Percentiles rank a stretch among this genome's conserved stretches.
These are phyloP conservation scores for Salix suchowensis DNA, from an alignment of 345 rosid species.

Conservation along the genomic window DNA sequence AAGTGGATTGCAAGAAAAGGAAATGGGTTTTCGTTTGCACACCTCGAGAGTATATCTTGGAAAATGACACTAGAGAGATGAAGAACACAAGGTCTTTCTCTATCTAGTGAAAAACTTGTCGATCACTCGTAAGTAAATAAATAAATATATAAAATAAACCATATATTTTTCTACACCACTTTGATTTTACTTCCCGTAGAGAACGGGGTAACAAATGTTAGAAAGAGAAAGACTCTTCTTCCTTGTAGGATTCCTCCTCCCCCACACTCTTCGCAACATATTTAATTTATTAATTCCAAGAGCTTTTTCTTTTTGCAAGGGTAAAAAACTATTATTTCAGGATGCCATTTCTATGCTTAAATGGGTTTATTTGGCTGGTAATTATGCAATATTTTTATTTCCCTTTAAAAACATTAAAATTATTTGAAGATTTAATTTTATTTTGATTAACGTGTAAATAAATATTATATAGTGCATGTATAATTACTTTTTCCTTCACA, in stretches of 20 bases:
- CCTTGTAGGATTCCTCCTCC: conserved; percentile 33
- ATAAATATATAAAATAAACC: background rate
- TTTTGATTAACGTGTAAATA: no score
- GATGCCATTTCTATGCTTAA: background rate
- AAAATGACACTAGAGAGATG: conserved; percentile 52
- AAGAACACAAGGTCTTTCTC: conserved; percentile 33
- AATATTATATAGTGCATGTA: no score
- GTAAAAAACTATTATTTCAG: background rate
- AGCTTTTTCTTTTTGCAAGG: background rate
- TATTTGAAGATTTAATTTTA: no score
- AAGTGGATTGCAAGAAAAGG: conserved; percentile 23
- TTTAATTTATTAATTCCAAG: background rate
- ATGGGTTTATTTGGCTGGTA: background rate
- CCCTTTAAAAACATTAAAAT: no score
- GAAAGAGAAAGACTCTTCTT: conserved; percentile 40
- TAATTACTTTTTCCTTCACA: background rate
- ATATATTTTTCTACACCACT: background rate
- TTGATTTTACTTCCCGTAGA: conserved; percentile 57
- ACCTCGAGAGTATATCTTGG: conserved; percentile 70
- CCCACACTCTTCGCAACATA: conserved; percentile 26
- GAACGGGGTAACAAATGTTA: conserved; percentile 46
- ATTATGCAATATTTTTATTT: background rate
- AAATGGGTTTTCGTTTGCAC: conserved; percentile 20
- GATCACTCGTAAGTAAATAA: background rate
- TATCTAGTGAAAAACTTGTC: conserved; percentile 51